Percentiles rank a stretch among this genome's conserved stretches.
Evolutionary conservation across 164 flowering plant genomes (phyloP).

Genomic region (Brasenia schreberi): DNA sequence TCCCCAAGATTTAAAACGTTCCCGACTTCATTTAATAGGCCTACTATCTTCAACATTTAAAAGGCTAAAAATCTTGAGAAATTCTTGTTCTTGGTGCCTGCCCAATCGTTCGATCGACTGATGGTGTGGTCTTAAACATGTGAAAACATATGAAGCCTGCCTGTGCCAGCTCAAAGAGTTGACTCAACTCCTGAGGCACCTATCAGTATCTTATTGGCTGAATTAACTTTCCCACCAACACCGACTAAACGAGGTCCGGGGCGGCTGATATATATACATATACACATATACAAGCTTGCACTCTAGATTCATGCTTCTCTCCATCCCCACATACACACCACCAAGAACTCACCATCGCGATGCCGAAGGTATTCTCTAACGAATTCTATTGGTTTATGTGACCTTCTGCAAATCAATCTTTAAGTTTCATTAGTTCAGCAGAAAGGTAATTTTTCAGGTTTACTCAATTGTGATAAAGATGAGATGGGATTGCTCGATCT

Average conservation of each 20-base stretch:
- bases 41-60: too few species aligned
- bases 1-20: too few species aligned
- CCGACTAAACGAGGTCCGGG: neutral
- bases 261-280: neutral
- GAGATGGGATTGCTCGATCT: neutral
- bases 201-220: neutral
- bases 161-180: neutral
- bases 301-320: neutral
- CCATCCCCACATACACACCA: neutral
- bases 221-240: too few species aligned
- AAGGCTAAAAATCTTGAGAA: too few species aligned
- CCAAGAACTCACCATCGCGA: neutral
- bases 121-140: neutral
- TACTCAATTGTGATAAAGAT: neutral
- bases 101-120: too few species aligned
- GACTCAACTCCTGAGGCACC: neutral
- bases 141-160: neutral
- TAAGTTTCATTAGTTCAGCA: neutral
- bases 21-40: too few species aligned
- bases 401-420: neutral
- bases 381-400: neutral
- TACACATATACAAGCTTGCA: neutral
- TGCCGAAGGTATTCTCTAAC: neutral
- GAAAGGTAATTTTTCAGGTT: neutral
- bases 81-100: too few species aligned